A percentile compares a stretch with the other conserved stretches of the same genome.
These are phyloP conservation scores for Fusarium sp. DNA, from an alignment of 2,329 filamentous ascomycete species.

Conservation along the genomic window DNA sequence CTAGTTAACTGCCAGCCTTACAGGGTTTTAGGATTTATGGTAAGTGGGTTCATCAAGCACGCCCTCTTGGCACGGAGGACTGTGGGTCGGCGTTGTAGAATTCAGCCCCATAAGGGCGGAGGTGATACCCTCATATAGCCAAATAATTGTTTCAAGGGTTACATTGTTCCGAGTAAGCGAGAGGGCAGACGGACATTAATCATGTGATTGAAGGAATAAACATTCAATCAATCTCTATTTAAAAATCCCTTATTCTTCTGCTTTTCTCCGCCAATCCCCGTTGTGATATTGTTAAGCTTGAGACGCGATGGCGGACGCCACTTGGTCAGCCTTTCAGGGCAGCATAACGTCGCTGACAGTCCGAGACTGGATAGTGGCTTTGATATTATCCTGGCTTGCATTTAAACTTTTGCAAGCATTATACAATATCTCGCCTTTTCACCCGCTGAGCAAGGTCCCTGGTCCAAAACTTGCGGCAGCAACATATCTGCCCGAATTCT, in stretches of 20 bases:
- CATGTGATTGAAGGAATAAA: background rate
- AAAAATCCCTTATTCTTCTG: background rate
- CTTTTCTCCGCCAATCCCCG: background rate
- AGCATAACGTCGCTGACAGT: background rate
- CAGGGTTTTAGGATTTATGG: rapidly evolving
- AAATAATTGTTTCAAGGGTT: background rate
- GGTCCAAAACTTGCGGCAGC: conserved; percentile 19
- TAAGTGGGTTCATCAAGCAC: background rate
- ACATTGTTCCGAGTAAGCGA: background rate
- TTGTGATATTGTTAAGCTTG: background rate
- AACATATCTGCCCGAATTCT: conserved; percentile 24
- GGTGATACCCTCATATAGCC: background rate
- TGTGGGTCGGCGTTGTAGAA: background rate
- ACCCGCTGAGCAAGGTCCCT: conserved; percentile 16
- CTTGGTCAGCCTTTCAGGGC: background rate
- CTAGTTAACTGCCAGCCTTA: background rate
- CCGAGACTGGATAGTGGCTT: background rate
- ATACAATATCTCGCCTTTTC: conserved; percentile 22
- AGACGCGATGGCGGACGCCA: background rate
- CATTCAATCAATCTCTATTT: background rate
- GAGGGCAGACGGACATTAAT: background rate
- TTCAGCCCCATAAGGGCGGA: background rate
- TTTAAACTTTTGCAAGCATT: conserved; percentile 1
- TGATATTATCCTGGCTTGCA: background rate
- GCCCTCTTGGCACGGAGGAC: background rate